phyloP scores from a whole-genome alignment of 202 grass and related monocot species.

The Panicum virgatum region DNA sequence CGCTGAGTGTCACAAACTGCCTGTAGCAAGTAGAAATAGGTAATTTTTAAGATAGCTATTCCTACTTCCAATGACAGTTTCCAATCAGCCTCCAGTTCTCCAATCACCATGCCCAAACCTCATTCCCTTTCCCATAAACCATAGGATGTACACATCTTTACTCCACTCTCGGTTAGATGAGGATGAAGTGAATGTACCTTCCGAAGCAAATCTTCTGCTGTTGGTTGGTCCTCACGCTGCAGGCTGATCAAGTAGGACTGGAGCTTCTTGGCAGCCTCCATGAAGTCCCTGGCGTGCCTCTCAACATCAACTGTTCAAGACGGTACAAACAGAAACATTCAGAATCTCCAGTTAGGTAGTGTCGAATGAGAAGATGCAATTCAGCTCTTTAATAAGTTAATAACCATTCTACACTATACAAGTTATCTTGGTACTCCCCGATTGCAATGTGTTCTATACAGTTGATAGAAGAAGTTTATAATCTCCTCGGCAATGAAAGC shows the following conservation, averaged over 20 bases:
- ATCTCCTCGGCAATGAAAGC: background rate
- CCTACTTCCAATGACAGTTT: background rate
- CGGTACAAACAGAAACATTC: background rate
- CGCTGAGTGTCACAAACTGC: background rate
- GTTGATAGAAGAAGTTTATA: too few species aligned
- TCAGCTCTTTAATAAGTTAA: background rate
- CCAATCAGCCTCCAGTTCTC: background rate
- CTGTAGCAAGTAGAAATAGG: background rate
- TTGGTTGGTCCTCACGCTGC: constrained; percentile 76
- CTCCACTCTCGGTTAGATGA: background rate
- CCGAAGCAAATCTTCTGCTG: constrained; percentile 68
- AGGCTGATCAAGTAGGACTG: constrained; percentile 78
- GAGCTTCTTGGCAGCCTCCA: constrained; percentile 87
- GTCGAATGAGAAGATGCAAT: background rate
- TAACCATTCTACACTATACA: background rate
- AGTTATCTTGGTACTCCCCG: background rate
- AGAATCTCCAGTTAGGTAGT: background rate
- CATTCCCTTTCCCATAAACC: background rate
- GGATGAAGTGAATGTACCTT: constrained; percentile 53
- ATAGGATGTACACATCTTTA: background rate
- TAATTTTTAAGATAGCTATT: background rate
- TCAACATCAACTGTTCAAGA: constrained; percentile 71
- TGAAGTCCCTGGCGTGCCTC: constrained; percentile 83
- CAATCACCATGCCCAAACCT: background rate
- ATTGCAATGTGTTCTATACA: background rate